Evolutionary conservation across 1,139 yeast species (phyloP).

Genomic region (Kodamaea plutei): DNA sequence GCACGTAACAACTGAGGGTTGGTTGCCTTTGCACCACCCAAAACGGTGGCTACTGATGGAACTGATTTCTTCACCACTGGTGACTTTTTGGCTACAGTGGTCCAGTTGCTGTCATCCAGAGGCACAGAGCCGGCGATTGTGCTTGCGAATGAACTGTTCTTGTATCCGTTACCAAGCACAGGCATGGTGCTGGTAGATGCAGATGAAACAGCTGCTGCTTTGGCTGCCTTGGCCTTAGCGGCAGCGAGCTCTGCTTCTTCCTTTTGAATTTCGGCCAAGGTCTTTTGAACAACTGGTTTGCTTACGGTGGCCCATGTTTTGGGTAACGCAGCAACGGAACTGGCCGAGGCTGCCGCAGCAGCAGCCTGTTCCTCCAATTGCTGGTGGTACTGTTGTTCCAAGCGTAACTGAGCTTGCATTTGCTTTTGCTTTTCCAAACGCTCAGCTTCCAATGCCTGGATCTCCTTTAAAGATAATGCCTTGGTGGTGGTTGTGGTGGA

Average conservation of each 20-base stretch:
- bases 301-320: conserved; percentile 50
- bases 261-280: conserved; percentile 45
- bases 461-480: conserved; percentile 60
- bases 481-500: conserved; percentile 17
- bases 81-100: conserved; percentile 33
- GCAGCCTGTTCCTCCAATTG: conserved; percentile 17
- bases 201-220: conserved; percentile 13
- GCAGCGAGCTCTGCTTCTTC: conserved; percentile 42
- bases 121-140: conserved; percentile 22
- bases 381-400: conserved; percentile 15
- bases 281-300: conserved; percentile 24
- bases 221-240: conserved; percentile 25
- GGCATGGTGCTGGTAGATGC: conserved; percentile 10
- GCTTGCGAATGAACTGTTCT: conserved; percentile 17
- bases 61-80: conserved; percentile 24
- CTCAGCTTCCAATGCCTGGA: conserved; percentile 65
- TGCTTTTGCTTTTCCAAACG: conserved; percentile 39
- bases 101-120: conserved; percentile 42
- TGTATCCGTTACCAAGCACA: conserved; percentile 12
- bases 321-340: conserved; percentile 37
- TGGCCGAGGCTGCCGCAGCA: conserved; percentile 18
- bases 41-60: conserved; percentile 23
- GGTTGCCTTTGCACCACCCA: conserved; percentile 8
- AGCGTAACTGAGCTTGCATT: conserved; percentile 28
- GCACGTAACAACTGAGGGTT: conserved; percentile 46